phyloP scores from a whole-genome alignment of 2,329 filamentous ascomycete genomes.

The Neurospora crassa region DNA sequence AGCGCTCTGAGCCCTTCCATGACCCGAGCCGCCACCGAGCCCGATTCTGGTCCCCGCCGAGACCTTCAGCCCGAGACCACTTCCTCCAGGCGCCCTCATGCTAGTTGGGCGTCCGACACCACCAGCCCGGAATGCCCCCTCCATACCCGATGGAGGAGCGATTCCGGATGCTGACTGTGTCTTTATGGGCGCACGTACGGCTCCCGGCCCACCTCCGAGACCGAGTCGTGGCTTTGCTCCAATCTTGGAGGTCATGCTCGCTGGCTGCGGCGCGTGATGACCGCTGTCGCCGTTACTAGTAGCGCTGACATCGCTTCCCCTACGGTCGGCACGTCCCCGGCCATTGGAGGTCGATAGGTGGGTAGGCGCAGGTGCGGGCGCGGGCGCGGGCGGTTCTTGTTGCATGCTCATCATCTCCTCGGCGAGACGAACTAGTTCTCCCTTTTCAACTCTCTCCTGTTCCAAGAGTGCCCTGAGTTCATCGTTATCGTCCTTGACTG shows the following conservation, averaged over 20 bases:
- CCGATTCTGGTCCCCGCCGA: slow-evolving; percentile 39
- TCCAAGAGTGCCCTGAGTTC: slow-evolving; percentile 57
- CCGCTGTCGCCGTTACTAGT: neutral
- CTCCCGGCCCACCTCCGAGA: neutral
- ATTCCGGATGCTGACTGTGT: neutral
- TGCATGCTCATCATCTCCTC: slow-evolving; percentile 74
- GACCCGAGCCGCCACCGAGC: slow-evolving; percentile 21
- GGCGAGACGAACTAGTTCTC: slow-evolving; percentile 69
- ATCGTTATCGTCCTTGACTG: slow-evolving; percentile 61
- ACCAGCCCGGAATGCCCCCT: slow-evolving; percentile 8
- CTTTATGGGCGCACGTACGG: neutral
- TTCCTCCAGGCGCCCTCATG: slow-evolving; percentile 46
- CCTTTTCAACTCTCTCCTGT: slow-evolving; percentile 71
- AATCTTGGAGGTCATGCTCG: neutral
- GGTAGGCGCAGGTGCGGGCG: neutral
- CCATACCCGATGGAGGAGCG: neutral
- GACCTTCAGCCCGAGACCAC: slow-evolving; percentile 24
- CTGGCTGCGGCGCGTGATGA: neutral
- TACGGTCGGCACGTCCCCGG: neutral
- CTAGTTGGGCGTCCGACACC: slow-evolving; percentile 39
- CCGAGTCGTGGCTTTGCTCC: neutral
- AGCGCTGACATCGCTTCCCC: neutral
- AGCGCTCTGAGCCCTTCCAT: slow-evolving; percentile 36
- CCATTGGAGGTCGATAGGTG: neutral
- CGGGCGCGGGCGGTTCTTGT: slow-evolving; percentile 22